Conservation (phyloP, 805 yeast species). For the Cyberlindnera euphorbiae region DNA sequence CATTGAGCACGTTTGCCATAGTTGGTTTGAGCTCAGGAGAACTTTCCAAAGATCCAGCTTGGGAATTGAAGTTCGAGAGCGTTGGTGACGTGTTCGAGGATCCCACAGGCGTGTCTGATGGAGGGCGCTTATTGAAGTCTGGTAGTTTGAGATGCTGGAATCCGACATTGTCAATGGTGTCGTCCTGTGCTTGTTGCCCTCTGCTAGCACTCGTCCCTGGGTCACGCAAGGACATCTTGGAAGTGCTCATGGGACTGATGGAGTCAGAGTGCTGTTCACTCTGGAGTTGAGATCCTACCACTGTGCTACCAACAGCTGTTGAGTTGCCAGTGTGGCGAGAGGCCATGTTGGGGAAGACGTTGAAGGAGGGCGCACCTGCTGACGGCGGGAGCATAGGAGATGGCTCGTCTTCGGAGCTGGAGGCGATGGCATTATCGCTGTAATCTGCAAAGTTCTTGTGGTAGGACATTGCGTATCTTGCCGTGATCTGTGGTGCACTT, state of each 20-base stretch:
- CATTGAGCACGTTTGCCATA: neutral
- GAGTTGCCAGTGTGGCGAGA: too few species aligned
- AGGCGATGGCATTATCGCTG: slow-evolving; percentile 22
- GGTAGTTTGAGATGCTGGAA: slow-evolving; percentile 23
- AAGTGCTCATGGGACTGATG: slow-evolving; percentile 2
- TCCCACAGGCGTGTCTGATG: slow-evolving; percentile 69
- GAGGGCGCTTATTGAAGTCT: slow-evolving; percentile 64
- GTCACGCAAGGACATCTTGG: too few species aligned
- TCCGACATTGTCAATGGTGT: slow-evolving; percentile 1
- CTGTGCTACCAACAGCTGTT: too few species aligned
- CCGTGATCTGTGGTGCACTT: too few species aligned
- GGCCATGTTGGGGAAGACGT: too few species aligned
- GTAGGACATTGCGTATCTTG: too few species aligned
- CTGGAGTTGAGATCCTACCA: too few species aligned
- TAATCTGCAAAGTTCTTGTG: slow-evolving; percentile 1
- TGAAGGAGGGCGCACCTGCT: slow-evolving; percentile 12
- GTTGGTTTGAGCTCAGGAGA: slow-evolving; percentile 24
- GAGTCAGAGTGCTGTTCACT: slow-evolving; percentile 1
- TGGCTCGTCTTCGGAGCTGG: slow-evolving; percentile 23
- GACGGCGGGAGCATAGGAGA: slow-evolving; percentile 14
- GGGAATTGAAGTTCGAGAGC: slow-evolving; percentile 24
- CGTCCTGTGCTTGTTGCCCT: neutral
- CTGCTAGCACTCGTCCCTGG: too few species aligned
- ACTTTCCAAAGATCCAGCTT: slow-evolving; percentile 26
- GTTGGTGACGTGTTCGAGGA: slow-evolving; percentile 54